Conservation (phyloP, 768 basidiomycete species). For the Boletus reticuloceps region DNA sequence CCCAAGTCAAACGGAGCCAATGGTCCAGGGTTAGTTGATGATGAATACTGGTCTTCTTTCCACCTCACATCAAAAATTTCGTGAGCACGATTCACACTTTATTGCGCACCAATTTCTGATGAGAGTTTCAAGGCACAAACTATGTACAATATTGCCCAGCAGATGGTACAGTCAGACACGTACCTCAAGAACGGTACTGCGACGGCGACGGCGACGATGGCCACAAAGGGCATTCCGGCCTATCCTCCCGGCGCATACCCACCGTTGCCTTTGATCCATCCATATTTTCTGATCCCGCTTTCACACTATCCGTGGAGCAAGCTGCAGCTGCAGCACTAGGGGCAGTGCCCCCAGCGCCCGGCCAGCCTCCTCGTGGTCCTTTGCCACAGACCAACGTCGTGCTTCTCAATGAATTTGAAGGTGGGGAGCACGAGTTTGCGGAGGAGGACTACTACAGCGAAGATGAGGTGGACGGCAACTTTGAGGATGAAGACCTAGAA, state of each 20-base stretch:
- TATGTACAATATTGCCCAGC: conserved; percentile 68
- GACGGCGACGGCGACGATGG: conserved; percentile 29
- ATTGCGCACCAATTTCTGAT: conserved; percentile 27
- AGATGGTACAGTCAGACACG: conserved; percentile 50
- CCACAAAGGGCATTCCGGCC: conserved; percentile 35
- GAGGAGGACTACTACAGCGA: conserved; percentile 48
- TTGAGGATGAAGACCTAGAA: conserved; percentile 37
- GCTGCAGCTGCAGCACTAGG: conserved; percentile 38
- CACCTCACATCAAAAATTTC: conserved; percentile 66
- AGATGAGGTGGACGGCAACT: conserved; percentile 43
- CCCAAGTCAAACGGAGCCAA: conserved; percentile 24
- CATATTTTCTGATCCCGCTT: conserved; percentile 53
- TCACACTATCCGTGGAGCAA: conserved; percentile 50
- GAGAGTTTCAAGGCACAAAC: conserved; percentile 48
- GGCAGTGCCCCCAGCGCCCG: conserved; percentile 27
- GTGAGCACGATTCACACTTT: conserved; percentile 42
- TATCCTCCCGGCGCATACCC: conserved; percentile 43
- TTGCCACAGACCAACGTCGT: conserved; percentile 35
- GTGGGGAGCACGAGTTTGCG: conserved; percentile 34
- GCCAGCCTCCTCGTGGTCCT: conserved; percentile 32
- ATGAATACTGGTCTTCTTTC: conserved; percentile 70
- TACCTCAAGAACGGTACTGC: conserved; percentile 37
- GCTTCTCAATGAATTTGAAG: conserved; percentile 38
- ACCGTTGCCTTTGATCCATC: conserved; percentile 47
- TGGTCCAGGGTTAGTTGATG: conserved; percentile 39